A percentile compares a stretch with the other conserved stretches of the same genome.
phyloP scores from a whole-genome alignment of 2,329 filamentous ascomycete species.

The Xylariaceae sp. region DNA sequence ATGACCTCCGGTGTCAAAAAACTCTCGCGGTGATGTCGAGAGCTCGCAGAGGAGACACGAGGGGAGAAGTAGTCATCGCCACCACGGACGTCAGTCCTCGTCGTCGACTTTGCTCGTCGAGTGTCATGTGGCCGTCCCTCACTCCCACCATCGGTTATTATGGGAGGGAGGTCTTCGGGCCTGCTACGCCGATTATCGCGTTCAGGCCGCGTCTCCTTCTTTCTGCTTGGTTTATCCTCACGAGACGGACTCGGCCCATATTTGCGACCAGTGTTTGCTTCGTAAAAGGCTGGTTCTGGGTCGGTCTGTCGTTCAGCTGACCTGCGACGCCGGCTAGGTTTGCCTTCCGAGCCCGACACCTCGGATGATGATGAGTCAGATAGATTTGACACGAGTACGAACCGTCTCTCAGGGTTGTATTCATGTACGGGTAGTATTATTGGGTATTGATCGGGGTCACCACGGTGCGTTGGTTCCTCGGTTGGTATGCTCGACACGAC shows the following conservation, averaged over 20 bases:
- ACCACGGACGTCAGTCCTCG: slow-evolving; percentile 30
- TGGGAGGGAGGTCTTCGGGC: slow-evolving; percentile 40
- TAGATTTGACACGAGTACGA: slow-evolving; percentile 60
- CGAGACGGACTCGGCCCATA: slow-evolving; percentile 42
- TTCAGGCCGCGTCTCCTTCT: slow-evolving; percentile 29
- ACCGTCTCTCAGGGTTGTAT: slow-evolving; percentile 68
- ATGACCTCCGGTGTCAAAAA: slow-evolving; percentile 56
- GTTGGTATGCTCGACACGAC: slow-evolving; percentile 44
- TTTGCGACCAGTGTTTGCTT: slow-evolving; percentile 53
- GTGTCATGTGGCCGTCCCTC: slow-evolving; percentile 30
- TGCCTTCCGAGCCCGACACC: slow-evolving; percentile 31
- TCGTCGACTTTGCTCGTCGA: slow-evolving; percentile 37
- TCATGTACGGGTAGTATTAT: slow-evolving; percentile 69
- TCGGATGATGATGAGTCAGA: slow-evolving; percentile 41
- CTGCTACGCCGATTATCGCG: slow-evolving; percentile 38
- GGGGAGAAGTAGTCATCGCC: slow-evolving; percentile 47
- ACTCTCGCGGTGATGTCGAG: slow-evolving; percentile 44
- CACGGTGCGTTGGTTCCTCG: slow-evolving; percentile 67
- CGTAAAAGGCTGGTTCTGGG: slow-evolving; percentile 41
- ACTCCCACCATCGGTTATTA: slow-evolving; percentile 37
- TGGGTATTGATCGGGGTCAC: slow-evolving; percentile 71
- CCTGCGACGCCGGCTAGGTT: slow-evolving; percentile 24
- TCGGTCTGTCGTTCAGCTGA: slow-evolving; percentile 29
- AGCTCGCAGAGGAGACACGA: slow-evolving; percentile 33
- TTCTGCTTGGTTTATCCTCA: slow-evolving; percentile 37